These are phyloP conservation scores for Solanum virginianum DNA, from an alignment of 257 asterid genomes.

Conservation along the genomic window DNA sequence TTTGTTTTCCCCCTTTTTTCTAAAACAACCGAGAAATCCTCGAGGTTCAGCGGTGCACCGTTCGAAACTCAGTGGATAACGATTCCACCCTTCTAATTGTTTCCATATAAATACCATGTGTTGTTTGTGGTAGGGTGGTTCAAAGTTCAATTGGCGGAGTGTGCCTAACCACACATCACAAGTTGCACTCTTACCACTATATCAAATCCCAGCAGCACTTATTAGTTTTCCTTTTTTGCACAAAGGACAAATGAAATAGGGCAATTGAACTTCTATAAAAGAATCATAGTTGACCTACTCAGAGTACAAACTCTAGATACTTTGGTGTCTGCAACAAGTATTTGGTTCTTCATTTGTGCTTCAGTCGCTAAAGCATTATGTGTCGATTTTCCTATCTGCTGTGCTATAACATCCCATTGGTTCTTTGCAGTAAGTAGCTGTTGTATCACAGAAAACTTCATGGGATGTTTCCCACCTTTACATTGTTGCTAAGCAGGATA, in stretches of 20 bases:
- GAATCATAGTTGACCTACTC: background rate
- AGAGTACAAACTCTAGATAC: background rate
- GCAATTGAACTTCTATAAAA: background rate
- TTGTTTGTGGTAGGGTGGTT: background rate
- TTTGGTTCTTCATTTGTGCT: background rate
- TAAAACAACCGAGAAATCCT: background rate
- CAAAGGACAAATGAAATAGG: background rate
- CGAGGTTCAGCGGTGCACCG: background rate
- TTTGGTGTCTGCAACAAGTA: background rate
- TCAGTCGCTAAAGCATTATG: background rate
- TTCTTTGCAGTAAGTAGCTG: background rate
- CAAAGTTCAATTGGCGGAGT: background rate
- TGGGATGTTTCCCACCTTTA: background rate
- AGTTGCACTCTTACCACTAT: background rate
- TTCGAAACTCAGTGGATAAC: background rate
- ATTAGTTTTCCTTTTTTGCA: background rate
- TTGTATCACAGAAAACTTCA: background rate
- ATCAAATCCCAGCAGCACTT: background rate
- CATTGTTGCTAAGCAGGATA: background rate
- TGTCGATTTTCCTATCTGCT: background rate
- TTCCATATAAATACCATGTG: background rate
- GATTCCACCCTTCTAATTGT: background rate
- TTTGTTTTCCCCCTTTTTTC: background rate
- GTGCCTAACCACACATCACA: background rate
- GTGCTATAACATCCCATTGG: background rate